Evolutionary conservation across 306 rosid species (phyloP), one percentile per base, ranked within the genome.

Genomic region (Hippophae rhamnoides): DNA sequence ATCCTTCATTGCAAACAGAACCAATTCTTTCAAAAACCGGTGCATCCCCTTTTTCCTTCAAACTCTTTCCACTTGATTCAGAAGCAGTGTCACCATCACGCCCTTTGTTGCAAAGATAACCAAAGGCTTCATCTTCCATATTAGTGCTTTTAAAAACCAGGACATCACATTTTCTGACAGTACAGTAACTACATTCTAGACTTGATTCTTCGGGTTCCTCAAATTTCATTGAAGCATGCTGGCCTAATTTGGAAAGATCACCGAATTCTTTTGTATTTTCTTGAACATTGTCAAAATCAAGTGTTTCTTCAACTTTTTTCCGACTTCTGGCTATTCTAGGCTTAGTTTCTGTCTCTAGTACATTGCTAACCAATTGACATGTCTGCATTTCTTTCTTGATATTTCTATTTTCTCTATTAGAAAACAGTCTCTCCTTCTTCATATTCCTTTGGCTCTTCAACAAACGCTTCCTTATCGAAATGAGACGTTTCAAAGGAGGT

Each of bases 401-500:
- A 31, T 2, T 31, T 2, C 38, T 41, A 13, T 69, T 55, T 57
- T 74, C 76, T 25, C 70, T 74, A 64, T 50, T 74, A 42, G 57
- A 9, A 53, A 41, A 55, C 2, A 73, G 42, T 65, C 60, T 76
- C 54, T 52, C 66, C 61, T 75, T 84, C 53, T 13, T 65, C 43
- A 26, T 45, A 40, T 65, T 64, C 80, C 71, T 81, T 8, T 74
- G 82, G 23, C 65, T 72, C 86, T 72, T 87, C 71, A 69, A 52
- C 49, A 52, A 52, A 40, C 80, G 88, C 77, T 87, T 78, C 78
- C 96, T 85, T 47, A 77, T 78, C 0, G 90, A 92, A 56, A 85
- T 69, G 40, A 88, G 78, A 44, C 84, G 86, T 78, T 78, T 81
- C 70, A 88, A 65, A 0, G 94, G 84, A 70, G 90, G 90, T 52